Evolutionary conservation across 371 early-diverging fungal genomes (phyloP), one percentile per base, ranked within the genome.

Genomic region (Entomophthora muscae): DNA sequence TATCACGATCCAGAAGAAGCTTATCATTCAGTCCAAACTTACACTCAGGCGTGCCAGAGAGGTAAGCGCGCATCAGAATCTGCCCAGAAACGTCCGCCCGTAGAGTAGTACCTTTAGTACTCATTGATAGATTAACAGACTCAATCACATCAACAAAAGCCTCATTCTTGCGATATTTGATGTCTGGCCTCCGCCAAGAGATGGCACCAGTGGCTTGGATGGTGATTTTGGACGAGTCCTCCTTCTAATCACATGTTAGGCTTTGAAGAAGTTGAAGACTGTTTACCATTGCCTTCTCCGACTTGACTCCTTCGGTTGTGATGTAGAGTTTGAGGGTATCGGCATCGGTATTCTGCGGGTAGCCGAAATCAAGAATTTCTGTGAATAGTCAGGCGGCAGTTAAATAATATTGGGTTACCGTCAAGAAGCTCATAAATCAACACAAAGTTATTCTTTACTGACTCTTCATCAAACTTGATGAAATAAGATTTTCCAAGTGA

Each of bases 311-410:
- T 68, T 90, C 91, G 0, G 91, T 90, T 0, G 90, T 88, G 57
- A 93, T 90, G 66, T 88, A 93, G 79, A 88, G 76, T 66, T 91
- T 90, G 31, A 93, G 73, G 7, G 89, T 88, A 64, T 91, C 90
- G 13, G 86, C 78, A 66, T 93, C 93, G 53, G 86, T 87, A 67
- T 86, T 88, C 70, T 93, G 93, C 42, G 91, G 93, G 71, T 86
- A 89, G 27, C 93, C 93, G 76, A 90, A 89, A 69, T 93, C 93
- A 57, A 91, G 78, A 30, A 93, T 83, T 76, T 93, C 92, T 89
- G 69, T 22, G 52, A 17, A 24, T 52, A 52, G 53, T 54, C 12
- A 31, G 28, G n/a, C n/a, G n/a, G n/a, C 53, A 66, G 13, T 3
- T 29, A 27, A 32, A 56, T 27, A 3, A 13, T 30, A 42, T 60